Conservation (phyloP, 345 rosid genomes). For the Chamaenerion angustifolium region DNA sequence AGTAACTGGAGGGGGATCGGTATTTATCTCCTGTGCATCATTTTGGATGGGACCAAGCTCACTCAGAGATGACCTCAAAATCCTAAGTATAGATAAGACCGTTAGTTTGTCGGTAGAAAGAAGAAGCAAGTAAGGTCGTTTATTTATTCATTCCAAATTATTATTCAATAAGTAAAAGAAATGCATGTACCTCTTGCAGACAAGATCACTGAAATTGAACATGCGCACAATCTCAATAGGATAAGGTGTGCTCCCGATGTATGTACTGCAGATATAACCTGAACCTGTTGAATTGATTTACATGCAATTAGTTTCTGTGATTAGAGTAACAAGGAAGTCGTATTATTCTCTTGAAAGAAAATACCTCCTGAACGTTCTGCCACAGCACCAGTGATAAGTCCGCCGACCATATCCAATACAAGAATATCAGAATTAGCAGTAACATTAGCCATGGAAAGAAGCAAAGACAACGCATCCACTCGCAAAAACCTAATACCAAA, state of each 20-base stretch:
- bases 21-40: constrained; percentile 14
- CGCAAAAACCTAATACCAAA: constrained; percentile 45
- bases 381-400: constrained; percentile 87
- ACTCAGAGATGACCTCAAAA: constrained; percentile 43
- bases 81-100: constrained; percentile 22
- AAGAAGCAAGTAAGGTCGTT: background rate
- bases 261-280: constrained; percentile 64
- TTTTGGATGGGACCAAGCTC: constrained; percentile 34
- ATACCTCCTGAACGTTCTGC: constrained; percentile 89
- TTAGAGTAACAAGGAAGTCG: background rate
- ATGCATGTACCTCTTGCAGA: constrained; percentile 44
- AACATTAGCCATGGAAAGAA: constrained; percentile 82
- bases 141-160: background rate
- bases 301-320: constrained; percentile 3
- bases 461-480: constrained; percentile 65
- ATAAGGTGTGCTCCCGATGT: constrained; percentile 37
- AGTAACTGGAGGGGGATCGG: constrained; percentile 13
- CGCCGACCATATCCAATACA: constrained; percentile 85
- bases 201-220: constrained; percentile 64
- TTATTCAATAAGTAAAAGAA: background rate
- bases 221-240: constrained; percentile 72
- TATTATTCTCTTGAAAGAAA: background rate
- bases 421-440: constrained; percentile 66
- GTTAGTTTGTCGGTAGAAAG: background rate
- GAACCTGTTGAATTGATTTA: constrained; percentile 35